Evolutionary conservation across 2,329 filamentous ascomycete species (phyloP), one percentile per base, ranked within the genome.

Genomic region (Aspergillus sp.): DNA sequence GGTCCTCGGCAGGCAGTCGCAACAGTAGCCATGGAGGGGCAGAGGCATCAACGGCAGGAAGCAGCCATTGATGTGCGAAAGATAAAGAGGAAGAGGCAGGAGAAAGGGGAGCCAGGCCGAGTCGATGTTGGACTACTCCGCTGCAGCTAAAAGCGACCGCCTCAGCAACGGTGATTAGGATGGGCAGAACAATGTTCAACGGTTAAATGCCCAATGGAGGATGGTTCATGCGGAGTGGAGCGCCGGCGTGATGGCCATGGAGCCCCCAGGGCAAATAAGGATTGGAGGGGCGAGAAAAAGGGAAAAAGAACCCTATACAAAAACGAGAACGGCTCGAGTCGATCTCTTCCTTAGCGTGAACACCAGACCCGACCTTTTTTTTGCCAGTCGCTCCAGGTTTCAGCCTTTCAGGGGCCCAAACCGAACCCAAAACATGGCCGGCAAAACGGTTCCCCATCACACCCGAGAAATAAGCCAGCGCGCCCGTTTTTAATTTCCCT

Each of bases 21-120:
- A 62, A 66, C 44, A 65, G 63, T 65, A 65, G 63, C 66, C 66
- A 68, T 70, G 62, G 63, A 65, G 58, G 64, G 65, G 47, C 59
- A 58, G 57, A 62, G 55, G 48, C 57, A 61, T 64, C 60, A 61
- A 66, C 55, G 42, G 19, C 54, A 38, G 39, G 30, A 56, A 19
- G 53, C 55, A 36, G 57, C 57, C 61, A 53, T 56, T 42, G 59
- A 39, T 38, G 44, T 39, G 53, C 59, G 56, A 57, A 60, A 44
- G 42, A 19, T 27, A 44, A 44, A 36, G 36, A 15, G 32, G 10
- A 54, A 44, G n/a, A 27, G 58, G 15, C 53, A 44, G 59, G 39
- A 30, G 57, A 51, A 54, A 48, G 47, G 54, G 44, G 59, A 54
- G 30, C 11, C 36, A 61, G 57, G 48, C 51, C 44, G 52, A 60